phyloP scores from a whole-genome alignment of 441 rosid genomes.

The Pelargonium cotyledonis region DNA sequence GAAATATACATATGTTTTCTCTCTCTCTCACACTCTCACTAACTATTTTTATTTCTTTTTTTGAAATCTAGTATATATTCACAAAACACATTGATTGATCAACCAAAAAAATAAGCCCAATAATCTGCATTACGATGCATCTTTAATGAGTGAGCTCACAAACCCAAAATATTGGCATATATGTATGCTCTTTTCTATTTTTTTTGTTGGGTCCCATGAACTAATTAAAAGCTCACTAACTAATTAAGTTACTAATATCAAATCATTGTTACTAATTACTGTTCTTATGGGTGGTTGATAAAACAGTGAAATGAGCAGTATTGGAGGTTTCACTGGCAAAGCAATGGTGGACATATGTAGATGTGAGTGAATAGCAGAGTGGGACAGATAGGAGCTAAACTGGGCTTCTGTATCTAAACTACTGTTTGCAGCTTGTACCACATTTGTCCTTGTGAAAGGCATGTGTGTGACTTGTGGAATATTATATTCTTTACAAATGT shows the following conservation, averaged over 20 bases:
- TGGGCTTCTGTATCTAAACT: too few species aligned
- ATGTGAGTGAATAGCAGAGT: too few species aligned
- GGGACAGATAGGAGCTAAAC: too few species aligned
- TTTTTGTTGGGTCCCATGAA: not conserved
- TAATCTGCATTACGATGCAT: not conserved
- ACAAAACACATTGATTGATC: conserved; percentile 5
- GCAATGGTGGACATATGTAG: not conserved
- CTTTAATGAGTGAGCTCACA: conserved; percentile 1
- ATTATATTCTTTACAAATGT: too few species aligned
- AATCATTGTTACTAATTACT: not conserved
- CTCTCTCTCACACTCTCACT: conserved; percentile 8
- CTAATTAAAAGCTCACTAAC: not conserved
- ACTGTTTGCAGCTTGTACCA: not conserved
- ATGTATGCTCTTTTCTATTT: not conserved
- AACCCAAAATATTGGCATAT: conserved; percentile 6
- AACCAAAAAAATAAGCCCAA: not conserved
- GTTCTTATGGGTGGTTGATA: too few species aligned
- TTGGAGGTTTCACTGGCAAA: not conserved
- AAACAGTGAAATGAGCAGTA: not conserved
- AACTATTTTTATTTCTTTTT: not conserved
- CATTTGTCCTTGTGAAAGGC: not conserved
- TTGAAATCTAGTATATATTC: not conserved
- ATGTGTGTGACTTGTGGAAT: not conserved
- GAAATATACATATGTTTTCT: conserved; percentile 31
- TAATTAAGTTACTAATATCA: not conserved